Base-by-base conservation (phyloP, 805 yeast genomes). In the Cyberlindnera xishuangbannaensis region DNA sequence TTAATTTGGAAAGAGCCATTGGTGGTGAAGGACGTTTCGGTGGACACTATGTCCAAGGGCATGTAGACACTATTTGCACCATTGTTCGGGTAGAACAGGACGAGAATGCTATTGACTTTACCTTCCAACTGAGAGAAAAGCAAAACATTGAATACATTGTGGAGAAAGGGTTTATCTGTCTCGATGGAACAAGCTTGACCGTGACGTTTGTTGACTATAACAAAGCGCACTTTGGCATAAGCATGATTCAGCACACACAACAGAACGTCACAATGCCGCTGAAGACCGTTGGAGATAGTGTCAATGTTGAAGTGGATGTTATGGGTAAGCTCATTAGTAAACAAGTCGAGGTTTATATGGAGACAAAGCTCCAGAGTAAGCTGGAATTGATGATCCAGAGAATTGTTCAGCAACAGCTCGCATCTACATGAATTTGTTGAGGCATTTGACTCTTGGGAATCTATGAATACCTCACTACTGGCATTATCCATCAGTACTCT, bases 41-140 rank as follows among this genome's bases (percentile, higher is more conserved):
- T 16, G 99, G 99, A 1, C 99, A 92, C 58, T 75, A 90, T 43
- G 99, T 92, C 3, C 98, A 92, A 51, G 99, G 98, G 6, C 99
- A 92, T 62, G 86, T 92, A 18, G 99, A 92, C 56, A 84, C 96
- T 9, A 36, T 37, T 15, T 29, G 34, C 13, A 14, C 41, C 13
- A 43, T 43, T 0, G 69, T 80, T 22, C 2, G 56, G 59, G 1
- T 67, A 59, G 18, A 58, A 44, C 8, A 61, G 71, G 2, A 97
- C 51, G 82, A 59, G n/a, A 84, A 86, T 56, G 79, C 97, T 1
- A 63, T 86, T 21, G 67, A 79, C 4, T 82, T 77, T 55, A 81
- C 84, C 4, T 88, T 90, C 59, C 58, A 74, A 56, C 67, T 86
- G 33, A 65, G 82, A 38, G 92, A 86, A 40, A 47, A 55, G 14